phyloP scores from a whole-genome alignment of 2,329 filamentous ascomycete genomes.

The Alternaria gaisen region DNA sequence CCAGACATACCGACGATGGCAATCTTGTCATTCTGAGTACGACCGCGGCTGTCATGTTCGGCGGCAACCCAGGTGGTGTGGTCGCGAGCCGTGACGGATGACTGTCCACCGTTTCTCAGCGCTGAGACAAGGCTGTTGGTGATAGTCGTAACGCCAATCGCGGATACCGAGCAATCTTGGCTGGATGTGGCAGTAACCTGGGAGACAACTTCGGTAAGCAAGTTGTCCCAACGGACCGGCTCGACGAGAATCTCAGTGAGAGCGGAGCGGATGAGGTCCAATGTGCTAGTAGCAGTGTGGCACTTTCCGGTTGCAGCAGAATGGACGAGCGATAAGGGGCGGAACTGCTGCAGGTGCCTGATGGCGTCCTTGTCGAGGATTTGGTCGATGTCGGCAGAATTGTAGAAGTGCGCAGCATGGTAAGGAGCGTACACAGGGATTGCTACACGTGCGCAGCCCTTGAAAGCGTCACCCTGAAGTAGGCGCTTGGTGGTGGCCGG shows the following conservation, averaged over 20 bases:
- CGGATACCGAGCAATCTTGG: constrained; percentile 56
- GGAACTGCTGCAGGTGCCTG: constrained; percentile 53
- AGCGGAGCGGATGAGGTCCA: constrained; percentile 56
- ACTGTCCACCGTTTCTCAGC: constrained; percentile 60
- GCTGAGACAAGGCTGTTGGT: constrained; percentile 64
- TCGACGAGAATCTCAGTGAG: constrained; percentile 57
- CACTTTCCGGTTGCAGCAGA: constrained; percentile 59
- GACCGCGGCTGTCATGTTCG: constrained; percentile 48
- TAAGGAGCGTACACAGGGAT: constrained; percentile 68
- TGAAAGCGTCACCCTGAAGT: constrained; percentile 60
- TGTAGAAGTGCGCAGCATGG: constrained; percentile 66
- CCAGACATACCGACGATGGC: constrained; percentile 87
- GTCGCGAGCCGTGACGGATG: constrained; percentile 55
- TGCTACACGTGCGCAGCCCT: constrained; percentile 60
- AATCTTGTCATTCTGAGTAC: constrained; percentile 71
- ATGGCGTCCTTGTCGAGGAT: constrained; percentile 57
- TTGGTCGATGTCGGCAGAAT: constrained; percentile 59
- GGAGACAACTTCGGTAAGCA: constrained; percentile 58
- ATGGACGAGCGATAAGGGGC: constrained; percentile 56
- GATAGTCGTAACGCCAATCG: constrained; percentile 63
- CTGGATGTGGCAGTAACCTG: constrained; percentile 56
- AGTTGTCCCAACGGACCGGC: constrained; percentile 60
- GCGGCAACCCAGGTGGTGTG: constrained; percentile 54
- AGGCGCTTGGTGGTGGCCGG: constrained; percentile 63
- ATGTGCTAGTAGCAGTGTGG: constrained; percentile 55